These are phyloP conservation scores for Hylodesmum podocarpum DNA, from an alignment of 306 rosid species.

Conservation along the genomic window DNA sequence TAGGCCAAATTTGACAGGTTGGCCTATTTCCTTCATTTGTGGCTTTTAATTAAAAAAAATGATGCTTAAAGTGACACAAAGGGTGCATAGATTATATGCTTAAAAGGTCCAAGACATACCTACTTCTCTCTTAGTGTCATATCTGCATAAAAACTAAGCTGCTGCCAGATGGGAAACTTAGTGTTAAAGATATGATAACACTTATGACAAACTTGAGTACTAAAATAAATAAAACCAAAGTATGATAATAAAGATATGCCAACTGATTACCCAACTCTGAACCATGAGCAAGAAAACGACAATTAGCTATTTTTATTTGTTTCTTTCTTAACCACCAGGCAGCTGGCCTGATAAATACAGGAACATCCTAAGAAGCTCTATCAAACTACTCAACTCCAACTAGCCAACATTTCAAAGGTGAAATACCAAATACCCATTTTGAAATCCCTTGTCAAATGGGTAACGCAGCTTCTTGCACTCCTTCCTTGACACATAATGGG, in stretches of 20 bases:
- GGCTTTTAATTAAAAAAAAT: constrained; percentile 23
- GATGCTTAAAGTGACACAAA: not conserved
- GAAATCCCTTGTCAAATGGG: constrained; percentile 53
- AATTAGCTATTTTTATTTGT: not conserved
- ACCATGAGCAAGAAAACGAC: constrained; percentile 37
- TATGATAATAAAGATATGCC: constrained; percentile 31
- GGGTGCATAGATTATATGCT: constrained; percentile 1
- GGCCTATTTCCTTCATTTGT: constrained; percentile 35
- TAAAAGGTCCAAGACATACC: not conserved
- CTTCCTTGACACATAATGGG: constrained; percentile 49
- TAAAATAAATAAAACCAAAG: constrained; percentile 1
- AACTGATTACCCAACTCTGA: constrained; percentile 38
- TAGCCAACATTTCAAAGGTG: not conserved
- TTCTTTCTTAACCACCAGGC: constrained; percentile 30
- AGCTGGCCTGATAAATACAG: constrained; percentile 38
- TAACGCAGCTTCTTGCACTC: constrained; percentile 71
- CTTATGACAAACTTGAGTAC: constrained; percentile 25
- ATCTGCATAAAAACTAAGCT: constrained; percentile 29
- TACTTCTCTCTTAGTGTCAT: constrained; percentile 14
- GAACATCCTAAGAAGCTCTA: constrained; percentile 10
- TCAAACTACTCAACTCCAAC: constrained; percentile 18
- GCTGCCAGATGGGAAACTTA: constrained; percentile 41
- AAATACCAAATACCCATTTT: not conserved
- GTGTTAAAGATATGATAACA: constrained; percentile 8
- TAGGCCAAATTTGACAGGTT: constrained; percentile 41